Percentiles rank a stretch among this genome's conserved stretches.
These are phyloP conservation scores for Ascomycota sp. DNA, from an alignment of 2,329 filamentous ascomycete species.

Conservation along the genomic window DNA sequence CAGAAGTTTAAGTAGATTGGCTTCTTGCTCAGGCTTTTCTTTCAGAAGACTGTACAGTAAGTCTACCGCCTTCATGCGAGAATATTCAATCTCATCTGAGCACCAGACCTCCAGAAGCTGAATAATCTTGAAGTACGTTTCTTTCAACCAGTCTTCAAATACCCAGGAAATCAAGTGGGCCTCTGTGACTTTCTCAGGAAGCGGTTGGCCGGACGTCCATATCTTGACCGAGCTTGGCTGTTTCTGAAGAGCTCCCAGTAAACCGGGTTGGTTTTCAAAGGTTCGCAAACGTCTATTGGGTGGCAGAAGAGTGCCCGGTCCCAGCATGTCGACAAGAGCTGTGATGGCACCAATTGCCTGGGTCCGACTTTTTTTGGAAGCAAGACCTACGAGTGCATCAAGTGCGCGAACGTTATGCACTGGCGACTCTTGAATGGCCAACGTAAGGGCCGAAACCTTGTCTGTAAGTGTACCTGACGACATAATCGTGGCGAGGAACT, in stretches of 20 bases:
- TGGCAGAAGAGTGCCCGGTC: slow-evolving; percentile 70
- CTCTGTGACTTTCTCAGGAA: slow-evolving; percentile 57
- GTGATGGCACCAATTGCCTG: slow-evolving; percentile 85
- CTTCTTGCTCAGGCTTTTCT: slow-evolving; percentile 93
- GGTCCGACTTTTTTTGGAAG: slow-evolving; percentile 82
- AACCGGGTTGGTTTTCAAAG: slow-evolving; percentile 61
- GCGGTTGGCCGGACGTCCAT: slow-evolving; percentile 48
- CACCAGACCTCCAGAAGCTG: slow-evolving; percentile 86
- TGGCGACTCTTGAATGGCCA: slow-evolving; percentile 90
- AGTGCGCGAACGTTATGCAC: slow-evolving; percentile 81
- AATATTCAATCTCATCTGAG: slow-evolving; percentile 87
- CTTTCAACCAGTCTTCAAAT: slow-evolving; percentile 91
- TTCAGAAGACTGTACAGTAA: slow-evolving; percentile 83
- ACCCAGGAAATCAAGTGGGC: slow-evolving; percentile 71
- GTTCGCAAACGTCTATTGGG: slow-evolving; percentile 58
- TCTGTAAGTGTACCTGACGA: slow-evolving; percentile 87
- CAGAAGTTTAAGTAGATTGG: slow-evolving; percentile 72
- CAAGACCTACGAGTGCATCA: slow-evolving; percentile 61
- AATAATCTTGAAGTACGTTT: slow-evolving; percentile 79
- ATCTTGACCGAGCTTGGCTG: slow-evolving; percentile 32
- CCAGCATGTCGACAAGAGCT: slow-evolving; percentile 84
- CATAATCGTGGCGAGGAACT: slow-evolving; percentile 96
- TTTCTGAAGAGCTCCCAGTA: slow-evolving; percentile 52
- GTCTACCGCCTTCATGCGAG: slow-evolving; percentile 68
- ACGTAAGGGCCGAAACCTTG: slow-evolving; percentile 84